Conservation (phyloP, 1,139 yeast genomes). For the Williopsis jadinii region DNA sequence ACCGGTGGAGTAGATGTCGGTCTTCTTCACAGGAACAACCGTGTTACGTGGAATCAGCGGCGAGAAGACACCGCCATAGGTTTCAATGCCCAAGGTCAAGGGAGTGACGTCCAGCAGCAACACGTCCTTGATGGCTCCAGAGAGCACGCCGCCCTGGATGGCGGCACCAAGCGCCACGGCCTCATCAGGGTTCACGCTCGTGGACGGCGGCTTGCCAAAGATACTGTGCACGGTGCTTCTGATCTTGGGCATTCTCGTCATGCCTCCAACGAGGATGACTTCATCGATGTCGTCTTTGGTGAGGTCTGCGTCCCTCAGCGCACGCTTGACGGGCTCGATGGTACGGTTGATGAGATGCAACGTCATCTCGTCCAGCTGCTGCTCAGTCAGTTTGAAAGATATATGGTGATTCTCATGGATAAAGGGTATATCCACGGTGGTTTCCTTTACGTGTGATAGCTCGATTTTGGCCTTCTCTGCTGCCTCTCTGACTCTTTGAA, state of each 20-base stretch:
- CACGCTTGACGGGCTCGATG: constrained; percentile 96
- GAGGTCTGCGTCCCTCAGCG: constrained; percentile 91
- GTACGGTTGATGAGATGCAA: constrained; percentile 72
- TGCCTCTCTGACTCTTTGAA: constrained; percentile 99
- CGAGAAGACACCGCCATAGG: constrained; percentile 98
- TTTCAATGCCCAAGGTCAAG: constrained; percentile 95
- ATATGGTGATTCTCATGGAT: constrained; percentile 78
- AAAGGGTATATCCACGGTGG: constrained; percentile 96
- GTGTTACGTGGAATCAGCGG: constrained; percentile 97
- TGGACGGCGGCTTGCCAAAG: constrained; percentile 94
- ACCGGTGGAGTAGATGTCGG: constrained; percentile 97
- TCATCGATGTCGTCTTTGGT: constrained; percentile 83
- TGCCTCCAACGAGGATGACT: constrained; percentile 98
- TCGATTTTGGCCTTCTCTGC: constrained; percentile 99
- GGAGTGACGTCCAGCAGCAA: constrained; percentile 95
- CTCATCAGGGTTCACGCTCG: constrained; percentile 99
- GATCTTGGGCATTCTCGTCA: constrained; percentile 99
- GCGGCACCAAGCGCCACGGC: constrained; percentile 99
- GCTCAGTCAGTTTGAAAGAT: constrained; percentile 69
- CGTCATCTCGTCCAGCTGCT: constrained; percentile 64
- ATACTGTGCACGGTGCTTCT: constrained; percentile 89
- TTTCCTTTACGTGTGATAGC: constrained; percentile 86
- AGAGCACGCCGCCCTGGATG: constrained; percentile 97
- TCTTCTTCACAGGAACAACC: constrained; percentile 94
- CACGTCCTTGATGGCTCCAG: constrained; percentile 97